A percentile compares a stretch with the other conserved stretches of the same genome.
Evolutionary conservation across 2,329 filamentous ascomycete species (phyloP).

Genomic region (Fusarium miscanthi): DNA sequence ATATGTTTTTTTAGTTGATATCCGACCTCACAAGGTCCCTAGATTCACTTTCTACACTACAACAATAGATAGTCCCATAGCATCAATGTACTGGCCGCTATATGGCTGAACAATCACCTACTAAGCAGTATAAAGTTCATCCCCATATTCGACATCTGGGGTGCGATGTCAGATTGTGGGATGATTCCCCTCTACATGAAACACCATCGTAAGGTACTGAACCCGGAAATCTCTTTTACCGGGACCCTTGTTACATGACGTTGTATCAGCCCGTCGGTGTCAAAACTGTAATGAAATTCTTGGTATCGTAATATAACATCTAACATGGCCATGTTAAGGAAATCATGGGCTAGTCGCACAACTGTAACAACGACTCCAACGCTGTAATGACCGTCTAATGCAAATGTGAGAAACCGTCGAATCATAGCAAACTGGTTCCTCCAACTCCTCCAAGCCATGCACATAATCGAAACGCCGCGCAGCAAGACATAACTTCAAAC

Average conservation of each 20-base stretch:
- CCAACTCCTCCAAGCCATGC: conserved; percentile 11
- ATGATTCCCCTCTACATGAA: conserved; percentile 35
- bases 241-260: conserved; percentile 24
- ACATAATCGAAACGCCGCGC: conserved; percentile 4
- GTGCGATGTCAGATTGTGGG: conserved; percentile 9
- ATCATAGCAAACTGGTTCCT: not conserved
- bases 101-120: conserved; percentile 14
- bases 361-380: conserved; percentile 14
- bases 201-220: conserved; percentile 28
- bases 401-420: conserved; percentile 9
- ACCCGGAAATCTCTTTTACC: conserved; percentile 21
- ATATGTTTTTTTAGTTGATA: conserved; percentile 40
- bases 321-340: conserved; percentile 12
- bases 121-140: not conserved
- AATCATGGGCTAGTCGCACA: conserved; percentile 4
- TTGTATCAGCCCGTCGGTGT: conserved; percentile 12
- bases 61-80: conserved; percentile 28
- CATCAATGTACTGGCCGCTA: conserved; percentile 22
- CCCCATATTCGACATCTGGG: not conserved
- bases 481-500: not conserved
- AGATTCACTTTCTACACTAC: conserved; percentile 34
- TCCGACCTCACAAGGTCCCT: conserved; percentile 35
- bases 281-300: conserved; percentile 12
- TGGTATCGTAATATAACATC: conserved; percentile 38
- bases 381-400: conserved; percentile 25